Evolutionary conservation across 2,329 filamentous ascomycete genomes (phyloP).

Genomic region (Diaporthe citrichinensis): DNA sequence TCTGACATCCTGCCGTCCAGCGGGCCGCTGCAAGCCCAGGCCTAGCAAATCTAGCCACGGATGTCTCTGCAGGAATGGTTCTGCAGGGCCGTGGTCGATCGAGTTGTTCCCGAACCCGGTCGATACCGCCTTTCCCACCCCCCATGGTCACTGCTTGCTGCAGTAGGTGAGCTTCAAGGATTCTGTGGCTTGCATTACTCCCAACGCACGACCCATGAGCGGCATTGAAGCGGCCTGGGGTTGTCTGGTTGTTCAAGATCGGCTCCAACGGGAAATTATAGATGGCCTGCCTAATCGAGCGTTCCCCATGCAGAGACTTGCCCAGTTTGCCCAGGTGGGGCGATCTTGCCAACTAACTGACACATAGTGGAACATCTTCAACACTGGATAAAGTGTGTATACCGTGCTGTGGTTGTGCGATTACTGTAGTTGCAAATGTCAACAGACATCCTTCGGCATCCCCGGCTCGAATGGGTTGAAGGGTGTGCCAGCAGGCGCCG

Average conservation of each 20-base stretch:
- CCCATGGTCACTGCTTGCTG: background rate
- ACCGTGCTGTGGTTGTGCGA: constrained; percentile 2
- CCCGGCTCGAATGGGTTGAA: background rate
- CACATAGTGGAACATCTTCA: background rate
- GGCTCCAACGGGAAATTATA: background rate
- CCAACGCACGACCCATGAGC: background rate
- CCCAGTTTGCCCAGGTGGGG: constrained; percentile 5
- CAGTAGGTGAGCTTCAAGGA: background rate
- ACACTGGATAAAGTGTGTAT: background rate
- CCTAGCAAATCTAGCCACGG: background rate
- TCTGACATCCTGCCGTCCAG: constrained; percentile 17
- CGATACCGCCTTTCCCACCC: background rate
- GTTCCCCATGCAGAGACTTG: background rate
- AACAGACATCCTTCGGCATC: constrained; percentile 1
- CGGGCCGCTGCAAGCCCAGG: constrained; percentile 20
- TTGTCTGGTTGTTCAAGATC: background rate
- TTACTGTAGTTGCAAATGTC: constrained; percentile 4
- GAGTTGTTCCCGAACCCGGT: background rate
- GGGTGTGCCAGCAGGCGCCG: constrained; percentile 31
- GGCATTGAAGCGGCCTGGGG: background rate
- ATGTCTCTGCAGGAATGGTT: constrained; percentile 6
- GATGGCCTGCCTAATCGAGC: constrained; percentile 20
- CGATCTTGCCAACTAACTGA: constrained; percentile 15
- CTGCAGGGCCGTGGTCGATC: constrained; percentile 1
- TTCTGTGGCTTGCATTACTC: constrained; percentile 11